These are phyloP conservation scores for Penicillium glabrum DNA, from an alignment of 2,329 filamentous ascomycete genomes.

Conservation along the genomic window DNA sequence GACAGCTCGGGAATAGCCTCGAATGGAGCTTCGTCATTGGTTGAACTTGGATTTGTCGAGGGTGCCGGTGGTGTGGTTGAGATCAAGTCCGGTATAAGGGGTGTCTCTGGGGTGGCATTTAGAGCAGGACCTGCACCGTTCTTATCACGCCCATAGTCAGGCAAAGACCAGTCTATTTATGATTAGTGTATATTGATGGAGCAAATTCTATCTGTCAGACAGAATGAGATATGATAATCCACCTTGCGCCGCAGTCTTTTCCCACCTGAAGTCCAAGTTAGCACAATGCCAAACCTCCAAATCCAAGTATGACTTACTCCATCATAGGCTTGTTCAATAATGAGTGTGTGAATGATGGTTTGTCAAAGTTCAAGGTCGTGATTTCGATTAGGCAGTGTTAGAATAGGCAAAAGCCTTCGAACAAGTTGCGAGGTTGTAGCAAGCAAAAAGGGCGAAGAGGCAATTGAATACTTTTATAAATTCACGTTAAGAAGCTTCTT, in stretches of 20 bases:
- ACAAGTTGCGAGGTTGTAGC: too few relatives aligned
- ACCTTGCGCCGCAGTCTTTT: slow-evolving; percentile 1
- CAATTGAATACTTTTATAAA: too few relatives aligned
- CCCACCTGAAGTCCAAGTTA: not conserved
- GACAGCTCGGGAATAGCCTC: not conserved
- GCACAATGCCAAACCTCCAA: not conserved
- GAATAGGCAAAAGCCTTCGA: too few relatives aligned
- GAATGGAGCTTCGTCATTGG: too few relatives aligned
- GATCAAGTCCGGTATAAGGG: not conserved
- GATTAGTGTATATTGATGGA: not conserved
- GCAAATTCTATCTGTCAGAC: too few relatives aligned
- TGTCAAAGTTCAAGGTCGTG: not conserved
- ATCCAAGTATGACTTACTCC: not conserved
- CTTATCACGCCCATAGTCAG: not conserved
- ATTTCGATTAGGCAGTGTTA: not conserved
- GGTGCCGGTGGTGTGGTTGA: not conserved
- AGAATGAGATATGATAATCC: not conserved
- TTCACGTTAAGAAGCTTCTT: too few relatives aligned
- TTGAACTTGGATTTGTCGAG: not conserved
- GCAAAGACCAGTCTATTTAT: not conserved
- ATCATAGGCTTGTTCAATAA: not conserved
- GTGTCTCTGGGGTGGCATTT: not conserved
- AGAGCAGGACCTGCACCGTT: too few relatives aligned
- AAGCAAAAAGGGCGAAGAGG: too few relatives aligned
- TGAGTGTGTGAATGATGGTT: not conserved